A percentile compares a stretch with the other conserved stretches of the same genome.
Evolutionary conservation across 441 rosid genomes (phyloP).

Genomic region (Arabidopsis hybrid): DNA sequence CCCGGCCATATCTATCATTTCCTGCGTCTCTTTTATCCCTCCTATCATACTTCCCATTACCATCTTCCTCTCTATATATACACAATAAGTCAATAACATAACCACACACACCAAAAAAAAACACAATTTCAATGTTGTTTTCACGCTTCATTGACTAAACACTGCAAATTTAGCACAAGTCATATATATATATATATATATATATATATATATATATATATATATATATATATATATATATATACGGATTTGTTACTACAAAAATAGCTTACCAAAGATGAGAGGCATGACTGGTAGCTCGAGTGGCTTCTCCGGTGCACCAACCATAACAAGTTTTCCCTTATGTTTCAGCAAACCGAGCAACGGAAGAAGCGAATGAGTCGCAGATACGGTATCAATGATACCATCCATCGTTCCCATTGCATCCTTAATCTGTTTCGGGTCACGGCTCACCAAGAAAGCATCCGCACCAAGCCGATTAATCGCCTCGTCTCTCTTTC

Average conservation of each 20-base stretch:
- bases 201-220: too few relatives aligned
- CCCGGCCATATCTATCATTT: conserved; percentile 62
- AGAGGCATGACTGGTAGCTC: conserved; percentile 54
- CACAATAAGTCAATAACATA: background rate
- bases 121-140: background rate
- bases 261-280: conserved; percentile 39
- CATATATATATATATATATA: too few relatives aligned
- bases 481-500: conserved; percentile 61
- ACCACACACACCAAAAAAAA: background rate
- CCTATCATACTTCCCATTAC: conserved; percentile 55
- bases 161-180: background rate
- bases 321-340: conserved; percentile 57
- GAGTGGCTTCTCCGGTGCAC: conserved; percentile 55
- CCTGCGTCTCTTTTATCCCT: conserved; percentile 63
- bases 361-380: conserved; percentile 53
- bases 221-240: too few relatives aligned
- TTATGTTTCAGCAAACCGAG: conserved; percentile 49
- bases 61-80: conserved; percentile 51
- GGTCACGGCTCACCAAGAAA: conserved; percentile 53
- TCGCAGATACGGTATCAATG: conserved; percentile 59
- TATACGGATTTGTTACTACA: background rate
- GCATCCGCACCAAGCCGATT: conserved; percentile 55
- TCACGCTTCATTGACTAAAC: background rate
- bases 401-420: conserved; percentile 62
- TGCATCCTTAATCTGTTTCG: conserved; percentile 44